These are phyloP conservation scores for Trichoderma orchidacearum DNA, from an alignment of 495 filamentous ascomycete genomes.

Conservation along the genomic window DNA sequence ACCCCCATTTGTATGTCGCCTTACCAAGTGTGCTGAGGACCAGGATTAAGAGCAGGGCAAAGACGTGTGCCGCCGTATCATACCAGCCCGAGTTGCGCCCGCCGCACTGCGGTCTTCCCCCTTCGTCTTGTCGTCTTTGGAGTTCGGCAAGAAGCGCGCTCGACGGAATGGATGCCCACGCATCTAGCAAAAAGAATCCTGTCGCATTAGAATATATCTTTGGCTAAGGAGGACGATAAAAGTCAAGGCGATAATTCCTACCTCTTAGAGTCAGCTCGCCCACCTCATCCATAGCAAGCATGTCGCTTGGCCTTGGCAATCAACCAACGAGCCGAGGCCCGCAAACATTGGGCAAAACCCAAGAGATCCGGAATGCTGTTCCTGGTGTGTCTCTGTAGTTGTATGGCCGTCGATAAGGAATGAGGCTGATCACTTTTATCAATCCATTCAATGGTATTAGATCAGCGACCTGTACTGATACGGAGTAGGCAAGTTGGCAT, in stretches of 20 bases:
- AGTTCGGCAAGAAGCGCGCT: conserved; percentile 37
- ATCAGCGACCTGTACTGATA: no score
- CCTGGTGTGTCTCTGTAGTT: no score
- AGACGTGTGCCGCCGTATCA: conserved; percentile 56
- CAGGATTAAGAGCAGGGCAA: conserved; percentile 66
- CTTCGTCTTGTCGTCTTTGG: conserved; percentile 23
- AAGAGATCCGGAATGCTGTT: no score
- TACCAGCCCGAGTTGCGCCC: conserved; percentile 46
- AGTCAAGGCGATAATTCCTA: no score
- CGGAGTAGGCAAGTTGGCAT: no score
- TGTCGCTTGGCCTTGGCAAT: not conserved
- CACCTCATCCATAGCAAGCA: not conserved
- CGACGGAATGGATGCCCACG: conserved; percentile 37
- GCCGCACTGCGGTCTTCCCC: conserved; percentile 42
- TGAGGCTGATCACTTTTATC: no score
- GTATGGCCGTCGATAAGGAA: no score
- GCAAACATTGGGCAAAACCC: not conserved
- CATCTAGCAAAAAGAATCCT: conserved; percentile 2
- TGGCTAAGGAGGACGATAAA: no score
- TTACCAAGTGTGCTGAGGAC: conserved; percentile 58
- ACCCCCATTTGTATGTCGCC: no score
- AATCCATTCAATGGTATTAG: no score
- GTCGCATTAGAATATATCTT: not conserved
- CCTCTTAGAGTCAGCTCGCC: not conserved
- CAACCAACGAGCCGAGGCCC: not conserved